phyloP scores from a whole-genome alignment of 2,329 filamentous ascomycete genomes.

The Xylariaceae sp. region DNA sequence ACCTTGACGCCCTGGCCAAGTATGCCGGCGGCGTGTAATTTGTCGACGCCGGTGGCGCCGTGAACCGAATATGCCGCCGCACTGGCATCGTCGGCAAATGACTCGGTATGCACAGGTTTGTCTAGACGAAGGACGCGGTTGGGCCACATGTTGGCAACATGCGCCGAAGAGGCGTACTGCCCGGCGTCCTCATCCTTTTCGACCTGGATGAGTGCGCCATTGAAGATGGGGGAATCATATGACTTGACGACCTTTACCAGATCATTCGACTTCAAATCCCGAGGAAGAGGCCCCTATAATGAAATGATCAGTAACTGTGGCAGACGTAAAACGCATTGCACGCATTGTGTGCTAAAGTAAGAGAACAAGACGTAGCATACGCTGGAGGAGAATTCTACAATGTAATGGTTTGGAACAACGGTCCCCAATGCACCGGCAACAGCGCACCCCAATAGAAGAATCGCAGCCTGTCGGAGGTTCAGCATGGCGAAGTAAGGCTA shows the following conservation, averaged over 20 bases:
- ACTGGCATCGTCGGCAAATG: conserved; percentile 7
- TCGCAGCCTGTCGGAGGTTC: too few species aligned
- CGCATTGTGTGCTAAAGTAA: too few species aligned
- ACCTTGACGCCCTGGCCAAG: conserved; percentile 28
- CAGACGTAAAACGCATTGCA: neutral
- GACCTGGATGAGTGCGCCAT: neutral
- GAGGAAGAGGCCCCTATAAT: too few species aligned
- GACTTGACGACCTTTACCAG: neutral
- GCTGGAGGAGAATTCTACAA: neutral
- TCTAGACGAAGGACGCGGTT: neutral
- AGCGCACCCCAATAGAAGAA: too few species aligned
- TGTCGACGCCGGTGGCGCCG: conserved; percentile 29
- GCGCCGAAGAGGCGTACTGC: too few species aligned
- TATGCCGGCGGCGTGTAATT: conserved; percentile 27
- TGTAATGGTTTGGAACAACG: neutral
- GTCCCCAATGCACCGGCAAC: too few species aligned
- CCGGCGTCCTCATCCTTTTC: neutral
- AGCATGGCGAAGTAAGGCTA: too few species aligned
- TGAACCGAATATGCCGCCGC: conserved; percentile 26
- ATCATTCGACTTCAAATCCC: too few species aligned
- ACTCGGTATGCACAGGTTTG: conserved; percentile 6
- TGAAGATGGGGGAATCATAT: neutral
- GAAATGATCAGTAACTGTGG: neutral
- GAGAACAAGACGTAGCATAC: too few species aligned
- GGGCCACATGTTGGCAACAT: neutral